Evolutionary conservation across 345 rosid genomes (phyloP).

Genomic region (Pseudoturritis turrita): DNA sequence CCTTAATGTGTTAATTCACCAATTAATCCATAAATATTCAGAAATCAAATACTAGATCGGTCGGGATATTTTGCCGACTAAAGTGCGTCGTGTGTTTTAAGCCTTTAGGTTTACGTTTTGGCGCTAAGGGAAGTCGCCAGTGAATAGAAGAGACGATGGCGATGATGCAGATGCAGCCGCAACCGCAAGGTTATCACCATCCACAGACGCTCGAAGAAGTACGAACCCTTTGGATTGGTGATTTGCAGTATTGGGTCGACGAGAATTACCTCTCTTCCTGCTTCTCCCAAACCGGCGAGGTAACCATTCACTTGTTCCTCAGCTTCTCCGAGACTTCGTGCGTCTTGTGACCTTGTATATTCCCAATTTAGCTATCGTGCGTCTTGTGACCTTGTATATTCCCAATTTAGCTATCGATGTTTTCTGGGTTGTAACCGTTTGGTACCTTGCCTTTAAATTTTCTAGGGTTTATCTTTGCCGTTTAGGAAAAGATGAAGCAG

Average conservation of each 20-base stretch:
- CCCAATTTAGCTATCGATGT: neutral
- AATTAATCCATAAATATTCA: neutral
- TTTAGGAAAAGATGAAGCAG: neutral
- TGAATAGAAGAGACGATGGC: constrained; percentile 25
- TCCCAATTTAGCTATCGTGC: neutral
- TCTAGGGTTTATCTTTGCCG: neutral
- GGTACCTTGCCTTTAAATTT: neutral
- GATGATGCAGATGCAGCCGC: constrained; percentile 33
- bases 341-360: neutral
- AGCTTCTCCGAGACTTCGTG: neutral
- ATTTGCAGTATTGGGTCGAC: constrained; percentile 93
- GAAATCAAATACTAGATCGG: neutral
- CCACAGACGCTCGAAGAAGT: constrained; percentile 88
- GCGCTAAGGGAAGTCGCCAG: neutral
- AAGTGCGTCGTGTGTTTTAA: neutral
- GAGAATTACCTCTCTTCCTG: constrained; percentile 79
- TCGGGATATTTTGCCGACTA: neutral
- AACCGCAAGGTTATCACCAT: constrained; percentile 67
- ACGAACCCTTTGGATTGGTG: constrained; percentile 97
- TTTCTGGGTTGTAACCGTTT: neutral
- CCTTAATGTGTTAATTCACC: too few relatives aligned
- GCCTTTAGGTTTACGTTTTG: constrained; percentile 12
- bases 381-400: neutral
- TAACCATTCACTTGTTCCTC: constrained; percentile 8
- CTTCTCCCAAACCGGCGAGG: constrained; percentile 98